phyloP scores from a whole-genome alignment of 192 early-diverging fungal genomes.

The Dissophora globulifera region DNA sequence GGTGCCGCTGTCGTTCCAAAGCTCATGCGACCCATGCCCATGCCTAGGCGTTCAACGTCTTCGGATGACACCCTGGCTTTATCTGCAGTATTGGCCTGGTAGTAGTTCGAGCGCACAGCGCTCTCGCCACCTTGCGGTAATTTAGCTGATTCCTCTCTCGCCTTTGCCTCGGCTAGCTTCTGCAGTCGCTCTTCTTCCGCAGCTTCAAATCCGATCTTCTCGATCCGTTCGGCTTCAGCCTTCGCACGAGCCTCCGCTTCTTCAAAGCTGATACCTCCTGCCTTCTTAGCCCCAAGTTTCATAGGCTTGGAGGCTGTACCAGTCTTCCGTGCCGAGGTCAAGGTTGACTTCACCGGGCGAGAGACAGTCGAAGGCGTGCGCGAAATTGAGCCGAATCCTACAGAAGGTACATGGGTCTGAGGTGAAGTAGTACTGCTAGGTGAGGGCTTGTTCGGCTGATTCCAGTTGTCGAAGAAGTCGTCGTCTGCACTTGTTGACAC shows the following conservation, averaged over 20 bases:
- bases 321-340: conserved; percentile 50
- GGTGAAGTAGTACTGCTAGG: conserved; percentile 10
- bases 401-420: background rate
- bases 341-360: conserved; percentile 54
- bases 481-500: conserved; percentile 18
- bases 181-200: conserved; percentile 45
- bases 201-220: conserved; percentile 45
- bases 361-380: conserved; percentile 12
- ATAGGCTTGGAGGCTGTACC: conserved; percentile 50
- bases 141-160: conserved; percentile 76
- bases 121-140: background rate
- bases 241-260: conserved; percentile 72
- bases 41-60: conserved; percentile 72
- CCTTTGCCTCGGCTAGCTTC: conserved; percentile 64
- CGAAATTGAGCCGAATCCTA: conserved; percentile 27
- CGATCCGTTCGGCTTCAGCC: conserved; percentile 45
- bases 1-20: conserved; percentile 58
- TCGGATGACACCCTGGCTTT: conserved; percentile 35
- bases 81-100: conserved; percentile 37
- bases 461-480: conserved; percentile 46
- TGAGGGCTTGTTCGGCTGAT: conserved; percentile 37
- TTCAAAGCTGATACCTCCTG: conserved; percentile 88
- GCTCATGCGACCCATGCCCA: conserved; percentile 75
- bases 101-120: conserved; percentile 26
- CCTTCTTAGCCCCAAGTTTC: conserved; percentile 87